Conservation (phyloP, 1,284 basidiomycete species). For the Paramarasmius palmivorus region DNA sequence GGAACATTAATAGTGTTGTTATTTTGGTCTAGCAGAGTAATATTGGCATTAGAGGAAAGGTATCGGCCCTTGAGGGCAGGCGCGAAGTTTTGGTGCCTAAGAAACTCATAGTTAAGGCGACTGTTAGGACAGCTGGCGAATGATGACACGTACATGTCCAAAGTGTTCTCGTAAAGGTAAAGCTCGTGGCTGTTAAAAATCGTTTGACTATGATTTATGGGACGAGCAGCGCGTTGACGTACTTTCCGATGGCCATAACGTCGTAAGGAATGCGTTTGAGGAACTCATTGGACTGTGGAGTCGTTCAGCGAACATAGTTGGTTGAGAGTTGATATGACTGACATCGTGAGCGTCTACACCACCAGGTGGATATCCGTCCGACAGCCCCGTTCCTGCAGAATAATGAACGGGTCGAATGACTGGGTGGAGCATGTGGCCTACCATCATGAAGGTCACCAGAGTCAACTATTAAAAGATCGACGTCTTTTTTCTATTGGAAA, state of each 20-base stretch:
- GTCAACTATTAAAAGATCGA: constrained; percentile 71
- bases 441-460: constrained; percentile 84
- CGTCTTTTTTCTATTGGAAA: constrained; percentile 53
- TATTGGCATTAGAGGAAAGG: constrained; percentile 84
- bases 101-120: constrained; percentile 14
- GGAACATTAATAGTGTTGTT: constrained; percentile 55
- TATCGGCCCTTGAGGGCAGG: constrained; percentile 75
- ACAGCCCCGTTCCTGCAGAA: constrained; percentile 57
- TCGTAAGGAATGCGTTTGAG: constrained; percentile 81
- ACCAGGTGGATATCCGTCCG: constrained; percentile 71
- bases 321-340: constrained; percentile 29
- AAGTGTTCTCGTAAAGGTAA: constrained; percentile 75
- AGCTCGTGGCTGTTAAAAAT: constrained; percentile 72
- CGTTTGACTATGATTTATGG: too few species aligned
- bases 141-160: constrained; percentile 59
- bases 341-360: constrained; percentile 74
- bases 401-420: background rate
- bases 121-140: constrained; percentile 13
- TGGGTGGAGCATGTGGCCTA: constrained; percentile 25
- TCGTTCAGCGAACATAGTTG: background rate
- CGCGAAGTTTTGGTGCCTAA: constrained; percentile 68
- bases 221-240: constrained; percentile 22
- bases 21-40: constrained; percentile 62
- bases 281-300: constrained; percentile 63
- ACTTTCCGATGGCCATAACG: constrained; percentile 85